A percentile compares a stretch with the other conserved stretches of the same genome.
These are phyloP conservation scores for Nicotiana otophora DNA, from an alignment of 257 asterid genomes.

Conservation along the genomic window DNA sequence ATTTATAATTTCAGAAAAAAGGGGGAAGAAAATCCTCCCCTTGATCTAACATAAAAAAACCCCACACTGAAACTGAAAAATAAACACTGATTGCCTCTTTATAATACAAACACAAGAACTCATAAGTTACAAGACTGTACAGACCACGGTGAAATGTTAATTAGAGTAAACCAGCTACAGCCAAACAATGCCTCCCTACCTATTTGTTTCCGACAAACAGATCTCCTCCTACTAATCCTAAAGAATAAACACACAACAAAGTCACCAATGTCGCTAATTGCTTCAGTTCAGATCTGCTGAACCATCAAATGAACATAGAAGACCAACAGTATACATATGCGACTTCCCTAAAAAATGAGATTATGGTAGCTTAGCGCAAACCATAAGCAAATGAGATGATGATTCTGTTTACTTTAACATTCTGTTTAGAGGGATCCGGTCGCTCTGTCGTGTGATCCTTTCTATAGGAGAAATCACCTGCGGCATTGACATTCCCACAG, in stretches of 20 bases:
- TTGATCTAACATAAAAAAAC: not conserved
- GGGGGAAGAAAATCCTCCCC: not conserved
- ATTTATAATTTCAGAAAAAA: not conserved
- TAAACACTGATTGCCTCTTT: not conserved
- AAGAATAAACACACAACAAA: not conserved
- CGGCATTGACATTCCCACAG: constrained; percentile 94
- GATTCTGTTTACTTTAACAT: constrained; percentile 24
- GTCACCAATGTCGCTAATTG: not conserved
- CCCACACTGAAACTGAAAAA: not conserved
- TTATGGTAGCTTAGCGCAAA: not conserved
- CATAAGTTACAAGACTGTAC: not conserved
- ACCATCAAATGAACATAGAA: not conserved
- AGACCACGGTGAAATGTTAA: not conserved
- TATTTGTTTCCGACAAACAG: not conserved
- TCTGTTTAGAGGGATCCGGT: constrained; percentile 42
- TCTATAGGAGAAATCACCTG: constrained; percentile 63
- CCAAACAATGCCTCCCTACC: constrained; percentile 12
- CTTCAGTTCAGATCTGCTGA: not conserved
- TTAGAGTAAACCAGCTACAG: not conserved
- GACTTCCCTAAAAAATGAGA: not conserved
- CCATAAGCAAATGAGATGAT: not conserved
- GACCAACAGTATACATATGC: not conserved
- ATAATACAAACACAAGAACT: not conserved
- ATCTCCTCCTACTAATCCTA: not conserved
- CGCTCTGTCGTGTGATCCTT: constrained; percentile 25